These are phyloP conservation scores for Rhodocollybia butyracea DNA, from an alignment of 768 basidiomycete genomes.

Conservation along the genomic window DNA sequence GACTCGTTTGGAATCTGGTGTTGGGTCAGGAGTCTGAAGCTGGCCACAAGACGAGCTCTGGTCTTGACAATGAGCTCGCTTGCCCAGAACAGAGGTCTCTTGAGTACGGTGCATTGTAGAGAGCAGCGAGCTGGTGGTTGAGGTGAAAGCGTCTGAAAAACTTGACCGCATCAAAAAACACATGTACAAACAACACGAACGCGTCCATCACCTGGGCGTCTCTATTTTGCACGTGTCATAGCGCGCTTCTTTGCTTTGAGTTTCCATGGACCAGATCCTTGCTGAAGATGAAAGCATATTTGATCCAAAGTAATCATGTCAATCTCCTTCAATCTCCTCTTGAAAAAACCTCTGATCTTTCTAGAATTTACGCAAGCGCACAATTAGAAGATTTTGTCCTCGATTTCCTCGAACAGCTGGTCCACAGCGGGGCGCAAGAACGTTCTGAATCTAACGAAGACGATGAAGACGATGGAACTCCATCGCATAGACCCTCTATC, in stretches of 20 bases:
- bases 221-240: too few relatives aligned
- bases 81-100: constrained; percentile 47
- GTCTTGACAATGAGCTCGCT: constrained; percentile 41
- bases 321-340: not conserved
- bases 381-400: constrained; percentile 5
- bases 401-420: constrained; percentile 4
- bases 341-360: not conserved
- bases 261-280: too few relatives aligned
- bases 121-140: constrained; percentile 11
- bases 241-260: too few relatives aligned
- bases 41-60: constrained; percentile 23
- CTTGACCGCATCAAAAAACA: constrained; percentile 11
- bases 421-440: not conserved
- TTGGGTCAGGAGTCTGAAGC: constrained; percentile 58
- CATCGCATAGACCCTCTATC: not conserved
- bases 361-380: not conserved
- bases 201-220: constrained; percentile 32
- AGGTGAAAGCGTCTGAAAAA: constrained; percentile 9
- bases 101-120: constrained; percentile 38
- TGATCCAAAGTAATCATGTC: not conserved
- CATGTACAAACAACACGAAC: constrained; percentile 34
- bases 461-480: not conserved
- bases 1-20: constrained; percentile 64
- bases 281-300: not conserved
- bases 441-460: not conserved